A percentile compares a stretch with the other conserved stretches of the same genome.
Evolutionary conservation across 352 stramenopile genomes (phyloP).

Genomic region (Phytopythium oedochilum): DNA sequence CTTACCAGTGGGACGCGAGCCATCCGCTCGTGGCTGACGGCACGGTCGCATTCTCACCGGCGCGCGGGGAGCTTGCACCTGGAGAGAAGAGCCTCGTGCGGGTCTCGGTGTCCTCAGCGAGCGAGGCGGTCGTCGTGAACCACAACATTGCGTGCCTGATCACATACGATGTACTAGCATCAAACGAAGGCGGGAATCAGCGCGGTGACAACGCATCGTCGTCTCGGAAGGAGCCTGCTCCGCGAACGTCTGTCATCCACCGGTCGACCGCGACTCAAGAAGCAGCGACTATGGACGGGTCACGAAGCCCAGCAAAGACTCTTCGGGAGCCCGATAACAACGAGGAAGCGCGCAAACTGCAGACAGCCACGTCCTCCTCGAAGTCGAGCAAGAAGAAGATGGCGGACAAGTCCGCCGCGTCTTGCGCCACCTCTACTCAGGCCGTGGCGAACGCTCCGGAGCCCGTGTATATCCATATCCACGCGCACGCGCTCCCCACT

Average conservation of each 20-base stretch:
- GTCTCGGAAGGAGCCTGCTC: not conserved
- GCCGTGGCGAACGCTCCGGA: not conserved
- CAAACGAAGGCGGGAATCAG: not conserved
- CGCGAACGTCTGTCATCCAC: slow-evolving; percentile 45
- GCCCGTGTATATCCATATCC: slow-evolving; percentile 46
- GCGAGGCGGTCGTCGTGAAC: slow-evolving; percentile 55
- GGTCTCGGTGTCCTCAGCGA: slow-evolving; percentile 31
- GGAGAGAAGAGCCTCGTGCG: slow-evolving; percentile 51
- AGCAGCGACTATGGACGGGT: slow-evolving; percentile 29
- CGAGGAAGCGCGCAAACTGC: not conserved
- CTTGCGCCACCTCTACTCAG: no score
- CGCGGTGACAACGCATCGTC: not conserved
- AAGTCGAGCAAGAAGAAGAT: slow-evolving; percentile 1
- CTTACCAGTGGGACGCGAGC: slow-evolving; percentile 55
- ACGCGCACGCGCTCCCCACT: slow-evolving; percentile 49
- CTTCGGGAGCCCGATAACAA: slow-evolving; percentile 2
- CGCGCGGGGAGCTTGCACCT: slow-evolving; percentile 35
- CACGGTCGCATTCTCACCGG: slow-evolving; percentile 43
- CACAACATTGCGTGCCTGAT: slow-evolving; percentile 63
- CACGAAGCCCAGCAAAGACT: not conserved
- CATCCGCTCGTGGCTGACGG: slow-evolving; percentile 51
- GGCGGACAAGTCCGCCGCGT: not conserved
- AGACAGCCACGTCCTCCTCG: not conserved
- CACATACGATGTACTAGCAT: slow-evolving; percentile 6
- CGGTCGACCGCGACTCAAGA: slow-evolving; percentile 59